Conservation (phyloP, 768 basidiomycete genomes). For the Clavulina sp. region DNA sequence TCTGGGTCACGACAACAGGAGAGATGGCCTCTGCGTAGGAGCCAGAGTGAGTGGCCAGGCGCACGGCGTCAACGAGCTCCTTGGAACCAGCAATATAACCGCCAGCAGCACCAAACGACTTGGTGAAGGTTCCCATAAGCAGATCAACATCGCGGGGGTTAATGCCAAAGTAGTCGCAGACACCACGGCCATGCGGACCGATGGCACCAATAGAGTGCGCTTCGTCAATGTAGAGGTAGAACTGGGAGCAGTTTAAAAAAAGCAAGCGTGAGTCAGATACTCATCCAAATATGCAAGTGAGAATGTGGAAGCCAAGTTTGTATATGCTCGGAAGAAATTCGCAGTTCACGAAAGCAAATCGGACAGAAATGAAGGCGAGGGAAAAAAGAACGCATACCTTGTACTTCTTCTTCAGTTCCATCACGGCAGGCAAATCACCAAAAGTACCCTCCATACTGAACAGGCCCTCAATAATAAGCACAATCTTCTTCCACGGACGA, state of each 20-base stretch:
- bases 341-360: no score
- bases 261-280: neutral
- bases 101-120: slow-evolving; percentile 84
- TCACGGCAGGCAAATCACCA: slow-evolving; percentile 60
- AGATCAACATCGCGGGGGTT: slow-evolving; percentile 71
- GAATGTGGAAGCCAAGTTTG: no score
- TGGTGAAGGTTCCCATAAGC: slow-evolving; percentile 98
- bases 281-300: no score
- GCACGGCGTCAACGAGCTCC: slow-evolving; percentile 60
- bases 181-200: slow-evolving; percentile 86
- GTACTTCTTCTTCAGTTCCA: slow-evolving; percentile 85
- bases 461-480: slow-evolving; percentile 85
- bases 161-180: slow-evolving; percentile 84
- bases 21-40: slow-evolving; percentile 82
- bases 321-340: no score
- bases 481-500: slow-evolving; percentile 97
- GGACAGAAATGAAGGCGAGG: neutral
- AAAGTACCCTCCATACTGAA: slow-evolving; percentile 99
- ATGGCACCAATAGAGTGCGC: slow-evolving; percentile 95
- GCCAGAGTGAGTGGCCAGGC: slow-evolving; percentile 63
- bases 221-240: slow-evolving; percentile 91
- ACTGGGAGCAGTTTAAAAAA: slow-evolving; percentile 31
- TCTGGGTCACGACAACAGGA: slow-evolving; percentile 79
- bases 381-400: slow-evolving; percentile 40
- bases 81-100: slow-evolving; percentile 87